Percentiles rank a stretch among this genome's conserved stretches.
Evolutionary conservation across 805 yeast genomes (phyloP).

Genomic region (Starmerella etchellsii): DNA sequence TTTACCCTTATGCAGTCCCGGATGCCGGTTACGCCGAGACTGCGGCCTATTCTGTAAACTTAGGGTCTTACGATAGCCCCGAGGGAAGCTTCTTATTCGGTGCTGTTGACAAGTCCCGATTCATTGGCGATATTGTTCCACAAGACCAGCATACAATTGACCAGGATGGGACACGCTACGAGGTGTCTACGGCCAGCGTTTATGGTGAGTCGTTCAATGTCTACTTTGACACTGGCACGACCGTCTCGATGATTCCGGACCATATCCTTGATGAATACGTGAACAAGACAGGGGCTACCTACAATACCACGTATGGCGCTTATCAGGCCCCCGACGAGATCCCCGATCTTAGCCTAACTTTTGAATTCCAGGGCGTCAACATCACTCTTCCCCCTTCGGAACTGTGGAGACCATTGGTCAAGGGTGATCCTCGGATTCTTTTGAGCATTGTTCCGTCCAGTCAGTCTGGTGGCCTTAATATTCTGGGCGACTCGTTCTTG

Average conservation of each 20-base stretch:
- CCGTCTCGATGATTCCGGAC: constrained; percentile 34
- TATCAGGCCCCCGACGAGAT: constrained; percentile 1
- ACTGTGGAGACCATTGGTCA: constrained; percentile 6
- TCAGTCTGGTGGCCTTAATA: constrained; percentile 20
- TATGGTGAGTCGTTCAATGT: constrained; percentile 6
- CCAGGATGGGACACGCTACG: no score
- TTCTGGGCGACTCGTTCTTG: constrained; percentile 55
- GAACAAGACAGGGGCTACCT: constrained; percentile 5
- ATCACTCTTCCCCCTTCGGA: constrained; percentile 20
- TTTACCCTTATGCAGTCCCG: constrained; percentile 28
- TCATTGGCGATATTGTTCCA: constrained; percentile 31
- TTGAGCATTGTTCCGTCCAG: constrained; percentile 11
- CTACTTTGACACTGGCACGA: constrained; percentile 40
- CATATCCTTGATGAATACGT: constrained; percentile 8
- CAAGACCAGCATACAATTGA: constrained; percentile 4
- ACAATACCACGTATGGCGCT: constrained; percentile 1
- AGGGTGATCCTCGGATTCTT: not conserved
- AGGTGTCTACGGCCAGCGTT: no score
- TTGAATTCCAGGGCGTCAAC: constrained; percentile 17
- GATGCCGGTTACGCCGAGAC: constrained; percentile 31
- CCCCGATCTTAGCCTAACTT: constrained; percentile 3
- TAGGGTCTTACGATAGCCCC: constrained; percentile 25
- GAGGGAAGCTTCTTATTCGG: constrained; percentile 35
- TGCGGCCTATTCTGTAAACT: constrained; percentile 36
- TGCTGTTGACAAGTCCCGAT: constrained; percentile 54